These are phyloP conservation scores for Pestalotiopsis fici DNA, from an alignment of 2,329 filamentous ascomycete genomes.

Conservation along the genomic window DNA sequence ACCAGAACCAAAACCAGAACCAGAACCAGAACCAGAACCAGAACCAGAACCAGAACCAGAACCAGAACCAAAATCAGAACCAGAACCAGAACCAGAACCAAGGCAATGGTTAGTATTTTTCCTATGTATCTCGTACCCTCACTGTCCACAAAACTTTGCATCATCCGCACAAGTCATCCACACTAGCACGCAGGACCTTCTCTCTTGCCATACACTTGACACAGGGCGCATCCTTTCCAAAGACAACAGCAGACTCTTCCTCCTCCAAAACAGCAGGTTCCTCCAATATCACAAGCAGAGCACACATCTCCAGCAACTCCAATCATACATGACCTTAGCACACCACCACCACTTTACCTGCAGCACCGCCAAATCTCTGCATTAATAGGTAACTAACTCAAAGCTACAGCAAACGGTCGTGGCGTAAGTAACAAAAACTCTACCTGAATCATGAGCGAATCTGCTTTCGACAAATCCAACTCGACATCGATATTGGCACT, in stretches of 20 bases:
- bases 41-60: constrained; percentile 10
- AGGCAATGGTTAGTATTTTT: constrained; percentile 7
- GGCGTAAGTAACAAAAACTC: constrained; percentile 4
- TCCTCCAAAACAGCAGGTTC: constrained; percentile 1
- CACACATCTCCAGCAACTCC: not conserved
- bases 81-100: not conserved
- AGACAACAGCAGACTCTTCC: constrained; percentile 10
- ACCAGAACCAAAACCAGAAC: constrained; percentile 16
- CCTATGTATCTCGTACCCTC: not conserved
- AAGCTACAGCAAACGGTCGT: constrained; percentile 1
- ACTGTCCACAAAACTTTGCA: not conserved
- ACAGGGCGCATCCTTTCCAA: not conserved
- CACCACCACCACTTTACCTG: not conserved
- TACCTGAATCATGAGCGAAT: not conserved
- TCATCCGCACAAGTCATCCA: constrained; percentile 1
- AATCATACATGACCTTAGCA: not conserved
- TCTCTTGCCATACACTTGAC: not conserved
- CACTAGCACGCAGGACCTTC: not conserved
- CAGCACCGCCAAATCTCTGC: not conserved
- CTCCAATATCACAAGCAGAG: constrained; percentile 1
- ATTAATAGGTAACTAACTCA: not conserved
- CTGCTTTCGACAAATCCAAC: not conserved
- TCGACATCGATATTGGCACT: not conserved
- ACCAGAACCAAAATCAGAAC: constrained; percentile 10
- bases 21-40: constrained; percentile 14